phyloP scores from a whole-genome alignment of 805 yeast genomes.

The Pichia scutulata region DNA sequence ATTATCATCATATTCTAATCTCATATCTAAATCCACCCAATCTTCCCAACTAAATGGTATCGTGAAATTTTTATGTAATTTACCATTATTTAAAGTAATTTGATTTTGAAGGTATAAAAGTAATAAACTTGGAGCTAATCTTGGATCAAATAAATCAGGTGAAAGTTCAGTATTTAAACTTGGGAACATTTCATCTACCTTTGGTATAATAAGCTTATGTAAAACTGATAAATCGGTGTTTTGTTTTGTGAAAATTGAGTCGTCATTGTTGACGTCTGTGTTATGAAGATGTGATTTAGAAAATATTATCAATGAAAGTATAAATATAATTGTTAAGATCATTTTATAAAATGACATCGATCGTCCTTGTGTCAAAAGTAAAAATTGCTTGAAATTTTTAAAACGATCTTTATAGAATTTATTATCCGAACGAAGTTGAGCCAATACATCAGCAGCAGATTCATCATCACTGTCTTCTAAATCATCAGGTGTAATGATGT shows the following conservation, averaged over 20 bases:
- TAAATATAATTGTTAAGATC: not conserved
- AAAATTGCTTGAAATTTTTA: not conserved
- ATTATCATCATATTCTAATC: conserved; percentile 16
- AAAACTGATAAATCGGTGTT: conserved; percentile 2
- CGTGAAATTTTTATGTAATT: conserved; percentile 10
- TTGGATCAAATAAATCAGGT: conserved; percentile 12
- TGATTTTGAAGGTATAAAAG: conserved; percentile 10
- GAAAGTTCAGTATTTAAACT: not conserved
- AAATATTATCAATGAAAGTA: not conserved
- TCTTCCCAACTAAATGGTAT: conserved; percentile 27
- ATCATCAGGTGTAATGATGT: not conserved
- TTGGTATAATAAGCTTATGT: conserved; percentile 11
- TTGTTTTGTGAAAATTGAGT: conserved; percentile 1
- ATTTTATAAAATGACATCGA: not conserved
- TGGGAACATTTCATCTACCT: conserved; percentile 8
- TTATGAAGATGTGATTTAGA: not conserved
- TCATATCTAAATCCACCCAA: conserved; percentile 23
- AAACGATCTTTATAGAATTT: not conserved
- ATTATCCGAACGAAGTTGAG: not conserved
- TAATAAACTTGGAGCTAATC: conserved; percentile 13
- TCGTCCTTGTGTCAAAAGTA: not conserved
- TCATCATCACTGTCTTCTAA: not conserved
- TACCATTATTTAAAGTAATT: not conserved
- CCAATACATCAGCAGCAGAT: not conserved
- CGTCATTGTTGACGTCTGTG: not conserved